These are phyloP conservation scores for Russula dissimulans DNA, from an alignment of 768 basidiomycete genomes.

Conservation along the genomic window DNA sequence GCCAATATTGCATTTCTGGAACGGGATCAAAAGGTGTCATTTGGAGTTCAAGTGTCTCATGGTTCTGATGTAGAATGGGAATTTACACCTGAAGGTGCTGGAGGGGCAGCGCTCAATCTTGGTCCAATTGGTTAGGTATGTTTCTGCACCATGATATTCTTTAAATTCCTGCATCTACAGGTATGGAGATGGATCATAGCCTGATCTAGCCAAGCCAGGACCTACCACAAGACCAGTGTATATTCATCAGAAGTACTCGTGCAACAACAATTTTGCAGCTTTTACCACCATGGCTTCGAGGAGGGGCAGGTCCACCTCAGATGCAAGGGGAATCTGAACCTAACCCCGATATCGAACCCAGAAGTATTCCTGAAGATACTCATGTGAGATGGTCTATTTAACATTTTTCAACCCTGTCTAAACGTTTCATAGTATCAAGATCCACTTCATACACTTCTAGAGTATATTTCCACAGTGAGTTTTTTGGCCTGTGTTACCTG, in stretches of 20 bases:
- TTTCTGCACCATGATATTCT: not conserved
- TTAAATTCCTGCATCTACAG: too few species aligned
- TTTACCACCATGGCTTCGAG: not conserved
- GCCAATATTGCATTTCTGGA: not conserved
- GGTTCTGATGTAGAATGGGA: not conserved
- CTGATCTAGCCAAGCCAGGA: not conserved
- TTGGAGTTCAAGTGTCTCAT: not conserved
- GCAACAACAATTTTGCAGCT: not conserved
- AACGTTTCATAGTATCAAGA: not conserved
- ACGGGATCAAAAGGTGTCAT: not conserved
- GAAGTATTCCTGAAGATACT: not conserved
- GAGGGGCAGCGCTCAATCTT: not conserved
- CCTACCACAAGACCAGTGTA: not conserved
- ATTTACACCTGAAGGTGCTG: not conserved
- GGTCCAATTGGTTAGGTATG: not conserved
- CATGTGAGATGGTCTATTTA: not conserved
- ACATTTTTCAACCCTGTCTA: not conserved
- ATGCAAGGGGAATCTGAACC: not conserved
- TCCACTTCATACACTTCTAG: not conserved
- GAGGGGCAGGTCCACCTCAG: not conserved
- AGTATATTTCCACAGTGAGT: not conserved
- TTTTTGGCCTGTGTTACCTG: not conserved
- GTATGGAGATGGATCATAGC: not conserved
- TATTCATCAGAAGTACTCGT: not conserved
- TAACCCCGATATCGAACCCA: not conserved